Conservation (phyloP, 257 asterid species). For the Vinca minor region DNA sequence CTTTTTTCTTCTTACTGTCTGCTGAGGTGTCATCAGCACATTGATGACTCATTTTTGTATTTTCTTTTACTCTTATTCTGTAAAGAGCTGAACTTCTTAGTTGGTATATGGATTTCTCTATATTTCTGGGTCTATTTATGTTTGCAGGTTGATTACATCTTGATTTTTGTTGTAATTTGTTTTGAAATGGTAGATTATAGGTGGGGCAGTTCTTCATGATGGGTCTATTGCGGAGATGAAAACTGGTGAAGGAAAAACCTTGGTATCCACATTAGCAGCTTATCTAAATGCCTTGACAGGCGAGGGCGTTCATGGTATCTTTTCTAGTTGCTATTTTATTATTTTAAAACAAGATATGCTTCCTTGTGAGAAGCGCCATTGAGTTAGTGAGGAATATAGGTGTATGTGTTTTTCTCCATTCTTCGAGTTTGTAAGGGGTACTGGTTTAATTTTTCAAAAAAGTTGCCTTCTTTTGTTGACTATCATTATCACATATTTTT, state of each 20-base stretch:
- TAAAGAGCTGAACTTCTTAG: neutral
- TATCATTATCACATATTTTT: conserved; percentile 8
- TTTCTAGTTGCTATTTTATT: conserved; percentile 10
- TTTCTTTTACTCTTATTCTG: neutral
- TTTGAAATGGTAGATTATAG: conserved; percentile 53
- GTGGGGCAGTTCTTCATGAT: conserved; percentile 98
- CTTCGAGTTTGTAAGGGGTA: neutral
- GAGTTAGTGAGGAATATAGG: neutral
- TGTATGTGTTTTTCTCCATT: neutral
- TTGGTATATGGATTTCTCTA: neutral
- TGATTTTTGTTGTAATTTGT: conserved; percentile 15
- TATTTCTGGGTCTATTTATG: no score
- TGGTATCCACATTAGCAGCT: conserved; percentile 95
- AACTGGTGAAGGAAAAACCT: conserved; percentile 98
- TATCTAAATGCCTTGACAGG: conserved; percentile 91
- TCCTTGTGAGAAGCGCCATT: neutral
- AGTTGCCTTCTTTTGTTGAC: conserved; percentile 5
- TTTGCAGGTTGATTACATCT: no score
- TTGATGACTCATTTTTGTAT: neutral
- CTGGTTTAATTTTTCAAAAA: neutral
- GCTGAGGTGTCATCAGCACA: neutral
- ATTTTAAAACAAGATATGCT: neutral
- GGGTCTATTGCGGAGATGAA: conserved; percentile 99
- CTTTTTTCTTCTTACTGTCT: neutral
- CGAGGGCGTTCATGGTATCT: conserved; percentile 94